Base-by-base conservation (phyloP, 257 asterid species). In the Galeopsis tetrahit region DNA sequence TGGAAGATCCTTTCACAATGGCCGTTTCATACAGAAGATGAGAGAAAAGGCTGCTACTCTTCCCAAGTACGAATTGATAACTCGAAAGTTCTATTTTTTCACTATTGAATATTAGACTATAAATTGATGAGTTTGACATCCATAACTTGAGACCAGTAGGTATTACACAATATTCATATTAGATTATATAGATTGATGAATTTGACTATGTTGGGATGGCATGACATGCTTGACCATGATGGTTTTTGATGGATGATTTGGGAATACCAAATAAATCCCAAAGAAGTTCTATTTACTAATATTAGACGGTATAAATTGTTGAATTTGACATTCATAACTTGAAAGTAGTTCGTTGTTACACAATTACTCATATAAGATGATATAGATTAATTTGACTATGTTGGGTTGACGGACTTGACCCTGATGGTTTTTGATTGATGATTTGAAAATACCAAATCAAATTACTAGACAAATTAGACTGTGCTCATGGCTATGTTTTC, bases 1-100 rank as follows among this genome's bases (percentile, higher is more conserved):
- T 0, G 98, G 97, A 35, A 86, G 95, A 72, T 79, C 93, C 83
- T 92, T 92, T 73, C 96, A 90, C 74, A 87, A 92, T 44, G 98
- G 98, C 61, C 90, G 96, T 9, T 92, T 90, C 81, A 81, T 92
- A 59, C 96, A 84, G 58, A 71, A 84, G 82, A 82, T 92, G 98
- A 77, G 98, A 74, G 89, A 86, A 59, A 92, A 92, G 80, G 96
- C 95, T 56, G 75, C 86, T 49, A 79, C 95, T 5, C 84, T 92
- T 72, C 56, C 90, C 14, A 92, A 85, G 98, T 92, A 92, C n/a
- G 4, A 31, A 8, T 39, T 56, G 44, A 4, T 38, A 21, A 42
- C 75, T 43, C 43, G 5, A 28, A 10, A 40, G 2, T 53, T n/a
- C 33, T 55, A 28, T 14, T 15, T 9, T 58, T 63, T 68, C 52